Evolutionary conservation across 768 basidiomycete genomes (phyloP), one percentile per base, ranked within the genome.

Genomic region (Leccinum imitatum): DNA sequence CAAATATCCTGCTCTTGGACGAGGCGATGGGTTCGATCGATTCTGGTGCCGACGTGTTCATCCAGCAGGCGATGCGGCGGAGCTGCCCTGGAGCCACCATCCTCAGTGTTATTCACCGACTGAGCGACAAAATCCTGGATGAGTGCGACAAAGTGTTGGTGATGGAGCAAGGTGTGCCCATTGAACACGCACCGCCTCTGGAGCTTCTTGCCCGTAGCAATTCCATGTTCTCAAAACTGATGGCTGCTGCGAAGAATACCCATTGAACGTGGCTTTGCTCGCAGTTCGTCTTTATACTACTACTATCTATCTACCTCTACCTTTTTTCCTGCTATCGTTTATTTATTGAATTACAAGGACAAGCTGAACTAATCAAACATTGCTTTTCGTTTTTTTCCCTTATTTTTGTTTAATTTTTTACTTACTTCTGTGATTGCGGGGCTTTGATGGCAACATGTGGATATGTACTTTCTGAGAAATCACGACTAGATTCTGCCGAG

Each of bases 11-110:
- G 6, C 59, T 73, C 4, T 58, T 73, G 60, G 72, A 73, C 59
- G 72, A 73, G 59, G 71, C 72, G 35, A 73, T 71, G 1, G 90
- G 88, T 13, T 87, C 89, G 31, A 81, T 98, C 57, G 95, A 97
- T 73, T 84, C 94, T 6, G 87, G 95, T 37, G 78, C 93, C 19
- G 85, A 93, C 57, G 92, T 97, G 31, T 92, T 94, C 15, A 78
- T 87, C 53, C 69, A 72, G 27, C 63, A 72, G 31, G 72, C 69
- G 5, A 71, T 72, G 67, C 71, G 71, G 47, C 61, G 27, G 39
- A 72, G 69, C 59, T 72, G 72, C 56, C 68, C 71, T 14, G 31
- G 59, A 15, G 71, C 71, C 3, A 72, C 72, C 23, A 71, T 73
- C 44, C 64, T 72, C 41, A 60, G 63, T 15, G 70, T 72, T 51